Evolutionary conservation across 129 eudicot species (phyloP).

Genomic region (Cynara cardunculus): DNA sequence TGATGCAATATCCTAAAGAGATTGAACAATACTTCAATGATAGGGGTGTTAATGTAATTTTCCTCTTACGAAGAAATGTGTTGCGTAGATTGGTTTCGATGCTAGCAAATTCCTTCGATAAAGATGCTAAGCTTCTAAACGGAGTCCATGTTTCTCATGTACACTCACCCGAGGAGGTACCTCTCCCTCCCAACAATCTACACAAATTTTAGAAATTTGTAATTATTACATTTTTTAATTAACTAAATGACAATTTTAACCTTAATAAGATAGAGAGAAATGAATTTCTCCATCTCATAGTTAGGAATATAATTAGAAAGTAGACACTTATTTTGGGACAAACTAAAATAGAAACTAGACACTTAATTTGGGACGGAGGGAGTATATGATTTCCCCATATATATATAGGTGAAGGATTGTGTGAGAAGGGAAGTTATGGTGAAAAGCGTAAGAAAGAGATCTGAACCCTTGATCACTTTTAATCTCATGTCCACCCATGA

Average conservation of each 20-base stretch:
- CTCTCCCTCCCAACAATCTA: background rate
- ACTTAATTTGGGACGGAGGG: too few species aligned
- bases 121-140: conserved; percentile 52
- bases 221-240: background rate
- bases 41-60: conserved; percentile 61
- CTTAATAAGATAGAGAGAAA: background rate
- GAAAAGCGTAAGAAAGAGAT: too few species aligned
- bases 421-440: too few species aligned
- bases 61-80: conserved; percentile 65
- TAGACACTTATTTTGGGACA: too few species aligned
- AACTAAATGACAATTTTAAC: background rate
- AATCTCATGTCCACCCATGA: too few species aligned
- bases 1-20: conserved; percentile 55
- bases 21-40: conserved; percentile 56
- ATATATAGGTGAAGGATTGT: too few species aligned
- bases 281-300: background rate
- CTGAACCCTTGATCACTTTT: too few species aligned
- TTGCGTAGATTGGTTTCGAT: conserved; percentile 73
- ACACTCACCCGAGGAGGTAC: conserved; percentile 74
- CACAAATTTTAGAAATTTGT: background rate
- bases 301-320: too few species aligned
- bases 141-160: conserved; percentile 91
- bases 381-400: too few species aligned
- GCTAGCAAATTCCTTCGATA: conserved; percentile 72
- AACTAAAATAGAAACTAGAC: too few species aligned